phyloP scores from a whole-genome alignment of 257 asterid species.

The Rhazya stricta region DNA sequence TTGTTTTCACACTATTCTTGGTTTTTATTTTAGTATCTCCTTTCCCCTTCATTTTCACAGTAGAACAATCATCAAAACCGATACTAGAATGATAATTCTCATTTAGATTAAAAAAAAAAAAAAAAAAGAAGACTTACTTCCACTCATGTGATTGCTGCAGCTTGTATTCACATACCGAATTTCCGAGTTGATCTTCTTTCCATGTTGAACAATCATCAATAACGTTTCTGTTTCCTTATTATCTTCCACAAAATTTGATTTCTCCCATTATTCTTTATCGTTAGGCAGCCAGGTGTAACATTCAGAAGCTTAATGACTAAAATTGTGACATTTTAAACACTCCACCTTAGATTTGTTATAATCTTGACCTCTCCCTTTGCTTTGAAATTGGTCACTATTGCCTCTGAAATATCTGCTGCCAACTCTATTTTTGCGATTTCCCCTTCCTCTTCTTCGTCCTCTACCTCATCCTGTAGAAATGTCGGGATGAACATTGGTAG shows the following conservation, averaged over 20 bases:
- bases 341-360: too few relatives aligned
- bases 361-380: too few relatives aligned
- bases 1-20: background rate
- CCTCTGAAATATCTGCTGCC: too few relatives aligned
- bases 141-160: too few relatives aligned
- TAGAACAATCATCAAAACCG: background rate
- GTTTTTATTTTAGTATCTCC: background rate
- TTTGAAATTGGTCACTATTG: too few relatives aligned
- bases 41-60: background rate
- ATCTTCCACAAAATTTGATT: background rate
- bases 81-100: background rate
- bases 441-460: too few relatives aligned
- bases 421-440: too few relatives aligned
- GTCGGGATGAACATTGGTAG: too few relatives aligned
- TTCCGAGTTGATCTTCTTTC: background rate
- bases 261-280: background rate
- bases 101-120: too few relatives aligned
- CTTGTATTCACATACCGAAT: background rate
- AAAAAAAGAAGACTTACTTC: background rate
- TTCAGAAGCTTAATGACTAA: too few relatives aligned
- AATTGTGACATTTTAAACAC: too few relatives aligned
- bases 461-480: background rate
- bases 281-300: background rate
- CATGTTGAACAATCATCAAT: background rate
- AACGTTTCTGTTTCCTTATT: background rate